Percentiles rank a stretch among this genome's conserved stretches.
Evolutionary conservation across 148 eudicot species (phyloP).

Genomic region (Chenopodium suecicum): DNA sequence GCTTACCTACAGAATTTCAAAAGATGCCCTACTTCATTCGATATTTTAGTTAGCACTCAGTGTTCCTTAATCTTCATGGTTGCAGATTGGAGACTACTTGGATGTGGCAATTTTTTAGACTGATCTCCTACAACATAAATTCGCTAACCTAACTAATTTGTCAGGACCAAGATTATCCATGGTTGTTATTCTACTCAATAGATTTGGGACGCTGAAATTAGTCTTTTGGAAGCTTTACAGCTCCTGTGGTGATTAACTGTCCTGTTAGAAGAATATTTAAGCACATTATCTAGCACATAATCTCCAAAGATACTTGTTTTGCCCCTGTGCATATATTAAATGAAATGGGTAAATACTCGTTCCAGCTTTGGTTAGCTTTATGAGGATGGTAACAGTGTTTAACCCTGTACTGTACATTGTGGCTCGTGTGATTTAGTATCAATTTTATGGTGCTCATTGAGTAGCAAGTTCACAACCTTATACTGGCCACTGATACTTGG

Average conservation of each 20-base stretch:
- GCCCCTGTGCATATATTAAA: neutral
- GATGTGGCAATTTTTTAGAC: conserved; percentile 33
- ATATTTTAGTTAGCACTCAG: neutral
- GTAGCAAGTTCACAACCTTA: neutral
- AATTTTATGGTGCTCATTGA: neutral
- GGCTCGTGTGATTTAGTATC: neutral
- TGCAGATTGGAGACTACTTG: conserved; percentile 33
- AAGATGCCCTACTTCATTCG: neutral
- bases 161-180: neutral
- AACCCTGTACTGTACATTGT: neutral
- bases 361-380: neutral
- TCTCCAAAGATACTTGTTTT: neutral
- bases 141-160: neutral
- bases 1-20: neutral
- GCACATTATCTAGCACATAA: neutral
- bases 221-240: neutral
- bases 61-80: neutral
- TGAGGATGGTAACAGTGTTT: neutral
- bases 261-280: neutral
- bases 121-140: neutral
- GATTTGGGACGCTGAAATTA: neutral
- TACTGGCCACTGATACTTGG: neutral
- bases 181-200: too few species aligned
- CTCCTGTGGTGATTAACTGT: neutral
- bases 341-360: neutral